Conservation (phyloP, 805 yeast genomes). For the Pichia deserticola region DNA sequence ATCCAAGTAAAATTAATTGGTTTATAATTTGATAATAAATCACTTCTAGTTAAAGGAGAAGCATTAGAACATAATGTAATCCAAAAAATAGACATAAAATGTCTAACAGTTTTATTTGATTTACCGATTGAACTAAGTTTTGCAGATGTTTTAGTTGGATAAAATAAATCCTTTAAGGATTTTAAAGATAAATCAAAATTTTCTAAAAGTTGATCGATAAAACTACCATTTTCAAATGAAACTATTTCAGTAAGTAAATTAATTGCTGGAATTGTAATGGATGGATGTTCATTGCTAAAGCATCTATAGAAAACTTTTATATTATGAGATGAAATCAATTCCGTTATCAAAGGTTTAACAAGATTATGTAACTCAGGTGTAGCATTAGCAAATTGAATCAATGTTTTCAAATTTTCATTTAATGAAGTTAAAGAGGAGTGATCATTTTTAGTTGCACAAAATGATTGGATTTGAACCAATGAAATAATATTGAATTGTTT, state of each 20-base stretch:
- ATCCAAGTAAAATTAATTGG: slow-evolving; percentile 62
- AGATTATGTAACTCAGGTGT: slow-evolving; percentile 14
- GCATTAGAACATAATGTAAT: slow-evolving; percentile 41
- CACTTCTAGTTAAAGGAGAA: slow-evolving; percentile 54
- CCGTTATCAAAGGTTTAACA: slow-evolving; percentile 38
- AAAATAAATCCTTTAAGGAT: slow-evolving; percentile 52
- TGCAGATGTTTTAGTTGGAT: slow-evolving; percentile 36
- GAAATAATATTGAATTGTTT: slow-evolving; percentile 24
- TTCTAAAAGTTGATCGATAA: slow-evolving; percentile 52
- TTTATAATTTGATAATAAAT: slow-evolving; percentile 47
- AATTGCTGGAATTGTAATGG: slow-evolving; percentile 55
- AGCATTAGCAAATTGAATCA: slow-evolving; percentile 23
- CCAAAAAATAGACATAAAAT: slow-evolving; percentile 56
- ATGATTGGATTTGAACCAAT: slow-evolving; percentile 36
- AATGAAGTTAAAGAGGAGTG: slow-evolving; percentile 41
- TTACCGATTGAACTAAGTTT: slow-evolving; percentile 36
- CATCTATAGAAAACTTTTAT: slow-evolving; percentile 62
- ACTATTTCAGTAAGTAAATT: slow-evolving; percentile 47
- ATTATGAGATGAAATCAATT: slow-evolving; percentile 46
- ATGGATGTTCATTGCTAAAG: slow-evolving; percentile 48
- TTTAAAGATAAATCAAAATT: slow-evolving; percentile 62
- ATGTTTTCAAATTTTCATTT: slow-evolving; percentile 35
- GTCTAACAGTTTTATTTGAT: slow-evolving; percentile 41
- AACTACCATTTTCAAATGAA: slow-evolving; percentile 39
- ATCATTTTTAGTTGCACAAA: slow-evolving; percentile 41